Conservation (phyloP, 768 basidiomycete genomes). For the Agrocybe pediades region DNA sequence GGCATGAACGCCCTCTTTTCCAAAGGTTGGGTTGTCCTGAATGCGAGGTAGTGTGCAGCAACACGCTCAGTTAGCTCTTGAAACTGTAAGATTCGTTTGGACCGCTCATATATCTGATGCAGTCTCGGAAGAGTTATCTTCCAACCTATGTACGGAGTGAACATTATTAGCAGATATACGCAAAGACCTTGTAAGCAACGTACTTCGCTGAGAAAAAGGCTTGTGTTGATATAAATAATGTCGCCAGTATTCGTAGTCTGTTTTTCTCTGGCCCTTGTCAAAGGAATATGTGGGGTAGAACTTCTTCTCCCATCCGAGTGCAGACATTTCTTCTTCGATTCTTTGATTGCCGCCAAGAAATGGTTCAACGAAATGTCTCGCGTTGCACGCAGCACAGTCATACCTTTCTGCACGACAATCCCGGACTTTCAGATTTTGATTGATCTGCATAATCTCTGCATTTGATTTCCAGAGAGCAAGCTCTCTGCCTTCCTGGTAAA, state of each 20-base stretch:
- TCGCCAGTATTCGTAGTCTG: slow-evolving; percentile 1
- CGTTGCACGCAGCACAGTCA: too few relatives aligned
- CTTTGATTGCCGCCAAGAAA: background rate
- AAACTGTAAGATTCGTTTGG: background rate
- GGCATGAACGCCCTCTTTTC: background rate
- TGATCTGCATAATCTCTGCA: background rate
- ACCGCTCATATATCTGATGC: background rate
- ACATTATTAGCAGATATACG: background rate
- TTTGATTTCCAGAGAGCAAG: background rate
- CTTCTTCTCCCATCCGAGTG: slow-evolving; percentile 5
- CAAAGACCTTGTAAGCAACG: background rate
- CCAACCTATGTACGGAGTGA: background rate
- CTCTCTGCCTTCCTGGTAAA: background rate
- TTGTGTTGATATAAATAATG: slow-evolving; percentile 8
- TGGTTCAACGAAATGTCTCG: background rate
- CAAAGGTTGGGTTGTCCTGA: background rate
- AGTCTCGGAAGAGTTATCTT: background rate
- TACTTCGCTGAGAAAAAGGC: slow-evolving; percentile 4
- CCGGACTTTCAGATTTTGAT: background rate
- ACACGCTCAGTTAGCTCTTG: background rate
- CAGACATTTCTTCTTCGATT: background rate
- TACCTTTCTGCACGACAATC: too few relatives aligned
- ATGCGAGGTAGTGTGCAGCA: background rate
- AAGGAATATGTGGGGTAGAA: slow-evolving; percentile 6
- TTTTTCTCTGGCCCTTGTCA: background rate